Conservation (phyloP, 331 rosid species). For the Acacia concinna region DNA sequence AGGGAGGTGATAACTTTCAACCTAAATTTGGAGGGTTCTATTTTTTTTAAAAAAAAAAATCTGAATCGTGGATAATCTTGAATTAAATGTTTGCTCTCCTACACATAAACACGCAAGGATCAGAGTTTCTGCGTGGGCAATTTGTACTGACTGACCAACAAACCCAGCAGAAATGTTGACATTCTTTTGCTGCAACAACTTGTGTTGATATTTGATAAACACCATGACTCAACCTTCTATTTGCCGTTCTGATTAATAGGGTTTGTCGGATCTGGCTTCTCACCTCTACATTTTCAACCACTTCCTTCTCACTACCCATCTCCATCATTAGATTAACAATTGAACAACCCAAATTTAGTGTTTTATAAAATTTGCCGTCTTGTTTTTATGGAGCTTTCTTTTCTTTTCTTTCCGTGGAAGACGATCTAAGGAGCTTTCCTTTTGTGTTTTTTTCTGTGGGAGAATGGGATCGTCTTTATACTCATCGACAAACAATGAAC, state of each 20-base stretch:
- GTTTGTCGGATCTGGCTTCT: too few relatives aligned
- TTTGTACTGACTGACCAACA: not conserved
- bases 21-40: not conserved
- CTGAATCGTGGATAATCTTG: not conserved
- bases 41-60: not conserved
- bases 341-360: too few relatives aligned
- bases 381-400: not conserved
- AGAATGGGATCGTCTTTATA: not conserved
- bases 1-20: not conserved
- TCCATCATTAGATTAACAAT: too few relatives aligned
- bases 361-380: not conserved
- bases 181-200: not conserved
- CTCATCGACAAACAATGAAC: constrained; percentile 5
- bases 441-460: not conserved
- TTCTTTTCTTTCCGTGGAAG: not conserved
- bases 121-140: not conserved
- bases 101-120: not conserved
- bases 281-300: too few relatives aligned
- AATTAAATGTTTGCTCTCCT: not conserved
- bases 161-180: not conserved
- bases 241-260: not conserved
- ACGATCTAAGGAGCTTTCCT: too few relatives aligned
- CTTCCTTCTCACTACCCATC: too few relatives aligned
- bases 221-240: not conserved
- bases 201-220: constrained; percentile 1